Evolutionary conservation across 2,329 filamentous ascomycete genomes (phyloP), one percentile per base, ranked within the genome.

Genomic region (Mycosphaerelloides madeirae): DNA sequence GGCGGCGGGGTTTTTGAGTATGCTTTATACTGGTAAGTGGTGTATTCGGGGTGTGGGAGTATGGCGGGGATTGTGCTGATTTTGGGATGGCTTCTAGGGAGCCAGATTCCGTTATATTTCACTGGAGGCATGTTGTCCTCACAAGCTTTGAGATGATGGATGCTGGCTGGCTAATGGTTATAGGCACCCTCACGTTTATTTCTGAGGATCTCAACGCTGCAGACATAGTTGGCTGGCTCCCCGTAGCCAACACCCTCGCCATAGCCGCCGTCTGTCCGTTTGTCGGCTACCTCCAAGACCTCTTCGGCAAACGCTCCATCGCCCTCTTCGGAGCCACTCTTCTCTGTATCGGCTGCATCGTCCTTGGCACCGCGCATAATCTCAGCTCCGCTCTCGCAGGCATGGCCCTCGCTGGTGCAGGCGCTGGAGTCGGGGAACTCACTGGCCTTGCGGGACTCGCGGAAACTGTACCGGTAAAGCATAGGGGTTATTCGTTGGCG

Each of bases 361-460:
- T 83, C 29, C 73, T 73, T 44, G 75, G 76, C 9, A 79, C 77
- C 2, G 76, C 79, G 3, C 63, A 77, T 25, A 48, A 81, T 81
- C 54, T 68, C 38, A 64, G 53, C 16, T 61, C 63, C 42, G 57
- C 62, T 11, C 49, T 69, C 12, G 74, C 77, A 75, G 74, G 74
- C 25, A 76, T 76, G 72, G 71, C 73, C 5, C 69, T 85, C 48
- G 74, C 80, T 6, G 83, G 83, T 2, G 69, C 78, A 5, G 82
- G 82, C 25, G 81, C 81, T 12, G 83, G 82, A 13, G 74, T 85
- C 49, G 80, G 80, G 52, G 82, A 85, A 61, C 68, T 85, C 25
- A 85, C 80, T 6, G 80, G 81, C 3, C 68, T 86, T 11, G 81
- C 83, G 35, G 83, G 76, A 31, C 52, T 57, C n/a, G 52, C 54